Base-by-base conservation (phyloP, 2,329 filamentous ascomycete genomes). In the Botrytis medusae region DNA sequence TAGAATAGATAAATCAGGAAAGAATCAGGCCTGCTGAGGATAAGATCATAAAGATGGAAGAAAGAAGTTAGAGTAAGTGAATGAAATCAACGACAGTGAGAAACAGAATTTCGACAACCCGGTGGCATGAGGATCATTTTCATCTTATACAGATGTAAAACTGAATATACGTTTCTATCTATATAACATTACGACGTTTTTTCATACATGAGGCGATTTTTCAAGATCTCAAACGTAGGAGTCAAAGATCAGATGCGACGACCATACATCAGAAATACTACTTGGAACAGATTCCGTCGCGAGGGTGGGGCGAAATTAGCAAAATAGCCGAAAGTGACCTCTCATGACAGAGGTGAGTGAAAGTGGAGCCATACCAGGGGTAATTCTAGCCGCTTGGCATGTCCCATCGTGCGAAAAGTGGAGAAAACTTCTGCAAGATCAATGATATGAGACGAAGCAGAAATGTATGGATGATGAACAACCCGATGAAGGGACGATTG, bases 391-490 rank as follows among this genome's bases (percentile, higher is more conserved):
- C 48, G 48, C 65, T 69, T 69, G 65, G 65, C 48, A 59, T 69
- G 37, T 40, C n/a, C 20, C 22, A 44, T 69, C 48, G 48, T 68
- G 48, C 34, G 65, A 57, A 20, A 32, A 68, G 34, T 57, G 65
- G 65, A 29, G 25, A 32, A 57, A 59, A 14, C n/a, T 57, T 42
- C 10, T n/a, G n/a, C 48, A 69, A 57, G 34, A 32, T 42, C 9
- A 25, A 57, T 42, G 25, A 68, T 29, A 57, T 68, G 48, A 68
- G 65, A 68, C 48, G 65, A 68, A 69, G 48, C 34, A 69, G 65
- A 69, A 42, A 48, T 46, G 42, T 64, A 64, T 64, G 42, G 62
- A 64, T 64, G 40, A 64, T 46, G 42, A 32, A 64, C 5, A 22
- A 64, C 37, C 40, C 22, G 25, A 67, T 18, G 32, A 51, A 51